phyloP scores from a whole-genome alignment of 805 yeast species.

The Kluyveromyces aestuarii region DNA sequence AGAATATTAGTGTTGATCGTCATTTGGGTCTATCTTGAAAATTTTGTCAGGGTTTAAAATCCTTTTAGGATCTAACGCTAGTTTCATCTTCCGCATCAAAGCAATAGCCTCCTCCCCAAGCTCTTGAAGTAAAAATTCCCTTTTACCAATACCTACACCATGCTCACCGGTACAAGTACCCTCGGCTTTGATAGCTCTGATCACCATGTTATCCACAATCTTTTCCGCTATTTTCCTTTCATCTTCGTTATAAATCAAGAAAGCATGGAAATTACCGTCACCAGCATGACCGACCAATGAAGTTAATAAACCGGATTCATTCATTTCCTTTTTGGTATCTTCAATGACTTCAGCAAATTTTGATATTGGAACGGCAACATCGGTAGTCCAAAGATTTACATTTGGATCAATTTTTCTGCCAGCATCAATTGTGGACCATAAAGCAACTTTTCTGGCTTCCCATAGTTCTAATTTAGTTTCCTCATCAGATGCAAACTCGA shows the following conservation, averaged over 20 bases:
- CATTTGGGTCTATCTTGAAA: constrained; percentile 54
- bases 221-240: constrained; percentile 38
- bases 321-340: constrained; percentile 52
- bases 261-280: constrained; percentile 73
- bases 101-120: constrained; percentile 60
- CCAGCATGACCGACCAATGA: constrained; percentile 76
- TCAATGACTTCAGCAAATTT: constrained; percentile 52
- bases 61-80: constrained; percentile 65
- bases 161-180: constrained; percentile 88
- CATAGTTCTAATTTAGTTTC: constrained; percentile 62
- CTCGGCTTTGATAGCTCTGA: constrained; percentile 56
- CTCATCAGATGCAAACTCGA: constrained; percentile 53
- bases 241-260: constrained; percentile 48
- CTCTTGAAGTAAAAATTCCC: constrained; percentile 51
- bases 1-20: constrained; percentile 8
- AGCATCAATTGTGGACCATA: constrained; percentile 60
- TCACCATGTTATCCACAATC: constrained; percentile 53
- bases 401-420: constrained; percentile 41
- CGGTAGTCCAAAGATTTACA: constrained; percentile 63
- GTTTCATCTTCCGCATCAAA: constrained; percentile 63
- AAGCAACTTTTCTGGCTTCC: constrained; percentile 64
- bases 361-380: constrained; percentile 76
- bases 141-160: constrained; percentile 75
- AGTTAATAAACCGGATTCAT: constrained; percentile 40
- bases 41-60: constrained; percentile 74